Evolutionary conservation across 257 asterid species (phyloP).

Genomic region (Euphrasia confusa): DNA sequence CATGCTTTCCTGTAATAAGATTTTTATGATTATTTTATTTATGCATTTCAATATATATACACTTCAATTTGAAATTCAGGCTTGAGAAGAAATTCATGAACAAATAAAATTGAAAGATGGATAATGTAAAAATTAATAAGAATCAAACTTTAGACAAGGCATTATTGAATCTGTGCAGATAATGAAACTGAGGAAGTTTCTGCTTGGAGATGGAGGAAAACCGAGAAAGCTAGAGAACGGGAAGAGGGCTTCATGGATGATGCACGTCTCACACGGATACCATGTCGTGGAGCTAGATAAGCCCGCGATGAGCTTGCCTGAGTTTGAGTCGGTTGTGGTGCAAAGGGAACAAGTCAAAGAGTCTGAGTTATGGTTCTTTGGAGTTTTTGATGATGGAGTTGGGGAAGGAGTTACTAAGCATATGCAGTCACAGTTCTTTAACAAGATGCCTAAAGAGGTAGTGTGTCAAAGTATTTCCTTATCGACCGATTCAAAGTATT

Average conservation of each 20-base stretch:
- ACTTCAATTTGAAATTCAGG: too few relatives aligned
- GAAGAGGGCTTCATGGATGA: constrained; percentile 40
- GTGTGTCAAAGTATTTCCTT: neutral
- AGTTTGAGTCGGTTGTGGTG: constrained; percentile 37
- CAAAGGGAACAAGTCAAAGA: constrained; percentile 41
- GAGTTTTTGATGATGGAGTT: constrained; percentile 44
- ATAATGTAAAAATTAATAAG: too few relatives aligned
- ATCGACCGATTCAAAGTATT: neutral
- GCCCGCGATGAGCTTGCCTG: neutral
- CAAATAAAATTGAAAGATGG: too few relatives aligned
- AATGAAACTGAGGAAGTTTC: constrained; percentile 29
- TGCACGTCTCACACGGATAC: constrained; percentile 24
- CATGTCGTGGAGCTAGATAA: constrained; percentile 20
- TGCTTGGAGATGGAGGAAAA: constrained; percentile 29
- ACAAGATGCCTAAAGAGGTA: constrained; percentile 43
- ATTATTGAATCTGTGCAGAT: constrained; percentile 22
- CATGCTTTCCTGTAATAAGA: neutral
- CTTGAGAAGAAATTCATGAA: too few relatives aligned
- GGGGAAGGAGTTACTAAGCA: constrained; percentile 40
- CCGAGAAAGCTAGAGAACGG: constrained; percentile 12
- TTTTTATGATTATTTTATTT: neutral
- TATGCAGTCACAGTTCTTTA: constrained; percentile 46
- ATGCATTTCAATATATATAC: neutral
- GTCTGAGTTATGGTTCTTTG: constrained; percentile 51
- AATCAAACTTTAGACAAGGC: too few relatives aligned